Evolutionary conservation across 139 green algal genomes (phyloP), one percentile per base, ranked within the genome.

Genomic region (Chlamydomonas asymmetrica): DNA sequence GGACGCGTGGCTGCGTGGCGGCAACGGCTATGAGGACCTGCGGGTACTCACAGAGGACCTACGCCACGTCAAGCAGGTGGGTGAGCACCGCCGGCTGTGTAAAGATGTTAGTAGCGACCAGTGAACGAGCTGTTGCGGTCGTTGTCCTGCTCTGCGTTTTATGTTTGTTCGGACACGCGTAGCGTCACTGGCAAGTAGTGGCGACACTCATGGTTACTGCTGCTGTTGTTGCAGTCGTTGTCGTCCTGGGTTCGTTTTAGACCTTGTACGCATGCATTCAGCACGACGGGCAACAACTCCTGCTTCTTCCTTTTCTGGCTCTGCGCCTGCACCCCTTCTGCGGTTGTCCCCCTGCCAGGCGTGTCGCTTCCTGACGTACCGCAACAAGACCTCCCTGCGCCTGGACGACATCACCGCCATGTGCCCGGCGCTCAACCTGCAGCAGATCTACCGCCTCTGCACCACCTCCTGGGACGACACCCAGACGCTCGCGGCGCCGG

Each of bases 1-100:
- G 73, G 93, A 98, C 78, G 81, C 82, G 39, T 98, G 93, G 94
- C 80, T 96, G 79, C n/a, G 83, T 61, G 60, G 45, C 78, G 22
- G 84, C 86, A 6, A 76, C 78, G 35, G 60, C 5, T 18, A 29
- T 13, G 70, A 76, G 40, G 70, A 68, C 10, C 41, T 76, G 57
- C 23, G 27, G 39, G 31, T 66, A 57, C 70, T 68, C 38, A 57
- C 39, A 23, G 70, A 50, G 48, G 74, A 85, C 52, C 80, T 85
- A 38, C 62, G 56, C 5, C 80, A 85, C 63, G 64, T 73, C 10
- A 60, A 74, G 7, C 80, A 85, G 79, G 79, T 80, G 60, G n/a
- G n/a, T n/a, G n/a, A n/a, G n/a, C n/a, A n/a, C n/a, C n/a, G n/a
- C n/a, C n/a, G n/a, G n/a, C n/a, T n/a, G n/a, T n/a, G n/a, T n/a